Percentiles rank a stretch among this genome's conserved stretches.
Conservation (phyloP, 495 filamentous ascomycete species). For the Trichoderma asperelloides region DNA sequence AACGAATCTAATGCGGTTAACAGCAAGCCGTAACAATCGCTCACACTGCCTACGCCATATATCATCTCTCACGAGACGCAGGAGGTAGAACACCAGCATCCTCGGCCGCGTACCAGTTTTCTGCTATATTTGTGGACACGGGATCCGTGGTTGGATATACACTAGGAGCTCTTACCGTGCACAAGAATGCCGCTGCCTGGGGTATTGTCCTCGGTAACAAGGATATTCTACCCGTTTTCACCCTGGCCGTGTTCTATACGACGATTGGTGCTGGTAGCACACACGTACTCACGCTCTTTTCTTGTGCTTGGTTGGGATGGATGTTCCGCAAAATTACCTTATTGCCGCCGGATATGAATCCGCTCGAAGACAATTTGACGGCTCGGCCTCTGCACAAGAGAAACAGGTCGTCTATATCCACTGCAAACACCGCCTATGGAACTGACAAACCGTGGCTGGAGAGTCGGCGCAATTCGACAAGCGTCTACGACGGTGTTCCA, state of each 20-base stretch:
- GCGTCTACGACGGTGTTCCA: slow-evolving; percentile 44
- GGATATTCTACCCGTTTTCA: slow-evolving; percentile 41
- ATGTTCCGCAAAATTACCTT: slow-evolving; percentile 71
- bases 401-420: slow-evolving; percentile 61
- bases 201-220: slow-evolving; percentile 45
- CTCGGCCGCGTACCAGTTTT: slow-evolving; percentile 77
- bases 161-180: slow-evolving; percentile 54
- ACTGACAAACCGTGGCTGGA: slow-evolving; percentile 45
- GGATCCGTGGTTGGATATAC: slow-evolving; percentile 68
- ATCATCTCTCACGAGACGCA: slow-evolving; percentile 61
- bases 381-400: slow-evolving; percentile 59
- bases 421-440: slow-evolving; percentile 43
- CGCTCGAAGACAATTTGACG: slow-evolving; percentile 77
- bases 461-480: slow-evolving; percentile 39
- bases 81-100: slow-evolving; percentile 62
- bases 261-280: slow-evolving; percentile 53
- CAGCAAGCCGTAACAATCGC: slow-evolving; percentile 62
- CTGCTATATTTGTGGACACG: slow-evolving; percentile 62
- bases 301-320: slow-evolving; percentile 62
- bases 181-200: slow-evolving; percentile 50
- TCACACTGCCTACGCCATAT: slow-evolving; percentile 65
- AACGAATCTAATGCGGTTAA: neutral
- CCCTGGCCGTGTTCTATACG: slow-evolving; percentile 54
- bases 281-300: slow-evolving; percentile 57
- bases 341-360: slow-evolving; percentile 88